Percentiles rank a stretch among this genome's conserved stretches.
Evolutionary conservation across 805 yeast genomes (phyloP).

Genomic region (Brettanomyces custersianus): DNA sequence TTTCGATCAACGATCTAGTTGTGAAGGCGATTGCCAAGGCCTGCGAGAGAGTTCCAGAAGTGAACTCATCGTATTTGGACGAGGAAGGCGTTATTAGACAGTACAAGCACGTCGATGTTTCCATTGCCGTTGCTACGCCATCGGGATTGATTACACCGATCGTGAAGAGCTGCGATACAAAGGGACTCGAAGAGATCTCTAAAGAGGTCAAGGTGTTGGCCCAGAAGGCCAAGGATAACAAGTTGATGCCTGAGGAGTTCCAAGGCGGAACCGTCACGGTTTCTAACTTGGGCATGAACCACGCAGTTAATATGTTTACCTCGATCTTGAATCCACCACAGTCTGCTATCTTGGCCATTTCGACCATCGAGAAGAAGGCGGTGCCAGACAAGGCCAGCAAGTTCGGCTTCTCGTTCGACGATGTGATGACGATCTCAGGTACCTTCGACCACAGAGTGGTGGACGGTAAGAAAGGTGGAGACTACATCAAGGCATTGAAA

Average conservation of each 20-base stretch:
- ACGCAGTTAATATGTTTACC: conserved; percentile 85
- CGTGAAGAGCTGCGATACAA: conserved; percentile 76
- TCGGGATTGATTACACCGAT: conserved; percentile 96
- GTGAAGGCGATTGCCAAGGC: conserved; percentile 94
- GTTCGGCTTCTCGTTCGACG: conserved; percentile 87
- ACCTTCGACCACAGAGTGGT: conserved; percentile 95
- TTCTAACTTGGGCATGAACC: conserved; percentile 98
- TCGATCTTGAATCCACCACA: conserved; percentile 98
- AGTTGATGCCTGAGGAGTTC: conserved; percentile 92
- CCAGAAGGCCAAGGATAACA: conserved; percentile 90
- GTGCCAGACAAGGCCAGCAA: conserved; percentile 87
- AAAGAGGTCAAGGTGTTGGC: conserved; percentile 84
- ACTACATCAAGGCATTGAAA: conserved; percentile 90
- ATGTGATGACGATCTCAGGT: conserved; percentile 86
- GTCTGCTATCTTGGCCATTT: conserved; percentile 86
- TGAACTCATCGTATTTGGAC: conserved; percentile 89
- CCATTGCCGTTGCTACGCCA: conserved; percentile 98
- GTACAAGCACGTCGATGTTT: conserved; percentile 85
- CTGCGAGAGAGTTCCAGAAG: conserved; percentile 82
- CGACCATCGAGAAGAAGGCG: conserved; percentile 87
- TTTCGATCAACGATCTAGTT: conserved; percentile 89
- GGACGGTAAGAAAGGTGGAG: conserved; percentile 98
- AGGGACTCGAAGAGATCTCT: conserved; percentile 81
- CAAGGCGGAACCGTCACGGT: conserved; percentile 99
- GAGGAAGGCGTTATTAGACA: conserved; percentile 85